Percentiles rank a stretch among this genome's conserved stretches.
phyloP scores from a whole-genome alignment of 1,139 yeast species.

The Kodamaea fungicola region DNA sequence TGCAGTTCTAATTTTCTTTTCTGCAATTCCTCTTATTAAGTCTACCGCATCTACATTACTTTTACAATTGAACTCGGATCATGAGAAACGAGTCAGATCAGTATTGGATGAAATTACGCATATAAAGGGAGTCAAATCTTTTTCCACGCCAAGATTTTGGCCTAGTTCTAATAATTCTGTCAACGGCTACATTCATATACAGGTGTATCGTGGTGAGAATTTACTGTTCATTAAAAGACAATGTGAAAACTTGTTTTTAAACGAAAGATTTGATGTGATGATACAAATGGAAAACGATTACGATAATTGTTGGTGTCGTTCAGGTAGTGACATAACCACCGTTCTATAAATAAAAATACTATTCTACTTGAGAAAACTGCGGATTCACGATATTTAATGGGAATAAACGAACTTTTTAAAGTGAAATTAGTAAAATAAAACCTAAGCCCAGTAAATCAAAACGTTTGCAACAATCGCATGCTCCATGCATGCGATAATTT shows the following conservation, averaged over 20 bases:
- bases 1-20: constrained; percentile 71
- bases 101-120: constrained; percentile 64
- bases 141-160: constrained; percentile 92
- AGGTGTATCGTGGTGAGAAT: constrained; percentile 65
- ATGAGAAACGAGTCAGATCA: constrained; percentile 59
- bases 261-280: constrained; percentile 43
- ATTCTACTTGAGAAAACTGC: too few relatives aligned
- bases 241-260: constrained; percentile 47
- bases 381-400: too few relatives aligned
- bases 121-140: constrained; percentile 78
- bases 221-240: constrained; percentile 57
- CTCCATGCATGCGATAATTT: too few relatives aligned
- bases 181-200: constrained; percentile 66
- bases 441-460: too few relatives aligned
- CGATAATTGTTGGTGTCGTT: constrained; percentile 59
- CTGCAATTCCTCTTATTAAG: constrained; percentile 79
- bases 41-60: constrained; percentile 77
- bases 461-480: too few relatives aligned
- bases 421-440: too few relatives aligned
- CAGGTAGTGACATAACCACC: not conserved
- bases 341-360: too few relatives aligned
- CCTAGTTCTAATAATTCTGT: constrained; percentile 47
- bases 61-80: constrained; percentile 51
- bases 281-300: constrained; percentile 59
- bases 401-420: too few relatives aligned